Evolutionary conservation across 805 yeast genomes (phyloP), one percentile per base, ranked within the genome.

Genomic region (Lachancea sp.): DNA sequence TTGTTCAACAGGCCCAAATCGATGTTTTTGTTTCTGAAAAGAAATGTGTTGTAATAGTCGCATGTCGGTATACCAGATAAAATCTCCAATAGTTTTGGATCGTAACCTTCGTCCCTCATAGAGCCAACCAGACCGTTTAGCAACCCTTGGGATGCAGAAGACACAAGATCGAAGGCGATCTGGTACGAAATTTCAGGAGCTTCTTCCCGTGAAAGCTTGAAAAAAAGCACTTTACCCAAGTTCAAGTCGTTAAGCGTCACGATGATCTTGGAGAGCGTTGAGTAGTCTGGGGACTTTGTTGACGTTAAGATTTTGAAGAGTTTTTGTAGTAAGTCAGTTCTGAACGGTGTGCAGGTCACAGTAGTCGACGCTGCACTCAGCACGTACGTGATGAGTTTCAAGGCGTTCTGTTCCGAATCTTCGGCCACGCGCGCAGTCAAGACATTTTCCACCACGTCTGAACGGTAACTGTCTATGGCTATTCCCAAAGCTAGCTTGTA

Each of bases 1-100:
- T 84, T 84, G 65, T 85, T 85, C 58, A 93, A 73, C 47, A 91
- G 81, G 41, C 82, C 75, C 46, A 81, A 71, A 64, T 93, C 98
- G 30, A 96, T 84, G 66, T 86, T 85, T 69, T 87, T 86, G 68
- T 91, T 85, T 60, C 85, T 81, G 66, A 80, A 78, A 55, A 93
- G 70, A 63, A 93, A 93, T 1, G 98, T 89, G 52, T 87, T 81
- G 60, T 86, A 89, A 61, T 81, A 79, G 67, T 93, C 98, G 68
- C 96, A 86, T 15, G 97, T 84, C 53, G 97, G 97, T 35, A 89
- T 79, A 46, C 99, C 99, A 8, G 90, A 77, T 45, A 93, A 74
- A 46, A 93, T 85, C 52, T 76, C 77, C 45, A 82, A 74, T 39
- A 89, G 66, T 54, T 78, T 79, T 35, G 59, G 60, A 44, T 59